phyloP scores from a whole-genome alignment of 2,329 filamentous ascomycete genomes.

The Hymenoscyphus fructigenus region DNA sequence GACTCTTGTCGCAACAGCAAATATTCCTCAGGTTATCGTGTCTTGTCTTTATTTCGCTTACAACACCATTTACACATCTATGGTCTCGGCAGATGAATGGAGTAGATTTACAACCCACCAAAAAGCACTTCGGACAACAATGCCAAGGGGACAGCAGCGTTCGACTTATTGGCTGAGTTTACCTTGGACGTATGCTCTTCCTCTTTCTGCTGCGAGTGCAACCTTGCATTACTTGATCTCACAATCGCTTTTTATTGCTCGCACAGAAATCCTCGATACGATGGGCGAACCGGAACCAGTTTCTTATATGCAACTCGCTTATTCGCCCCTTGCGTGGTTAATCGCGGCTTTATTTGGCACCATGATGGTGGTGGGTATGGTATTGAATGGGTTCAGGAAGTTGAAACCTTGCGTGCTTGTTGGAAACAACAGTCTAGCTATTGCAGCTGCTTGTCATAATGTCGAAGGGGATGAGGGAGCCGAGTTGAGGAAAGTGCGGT shows the following conservation, averaged over 20 bases:
- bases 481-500: slow-evolving; percentile 18
- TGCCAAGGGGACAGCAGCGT: slow-evolving; percentile 6
- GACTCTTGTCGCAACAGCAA: neutral
- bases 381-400: slow-evolving; percentile 21
- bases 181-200: slow-evolving; percentile 7
- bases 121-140: slow-evolving; percentile 1
- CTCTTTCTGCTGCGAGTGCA: neutral
- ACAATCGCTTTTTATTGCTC: slow-evolving; percentile 10
- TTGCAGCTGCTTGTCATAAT: slow-evolving; percentile 25
- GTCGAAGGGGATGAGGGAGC: slow-evolving; percentile 15
- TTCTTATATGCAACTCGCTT: slow-evolving; percentile 24
- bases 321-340: slow-evolving; percentile 27
- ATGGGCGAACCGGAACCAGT: slow-evolving; percentile 8
- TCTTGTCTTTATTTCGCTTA: slow-evolving; percentile 4
- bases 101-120: neutral
- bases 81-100: slow-evolving; percentile 7
- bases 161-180: slow-evolving; percentile 9
- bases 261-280: slow-evolving; percentile 31
- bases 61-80: slow-evolving; percentile 4
- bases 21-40: slow-evolving; percentile 4
- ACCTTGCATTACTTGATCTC: slow-evolving; percentile 4
- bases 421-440: slow-evolving; percentile 28
- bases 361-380: slow-evolving; percentile 20
- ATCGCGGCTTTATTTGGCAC: slow-evolving; percentile 19
- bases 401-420: slow-evolving; percentile 21